Conservation (phyloP, 345 rosid species). For the Syzygium jambos region DNA sequence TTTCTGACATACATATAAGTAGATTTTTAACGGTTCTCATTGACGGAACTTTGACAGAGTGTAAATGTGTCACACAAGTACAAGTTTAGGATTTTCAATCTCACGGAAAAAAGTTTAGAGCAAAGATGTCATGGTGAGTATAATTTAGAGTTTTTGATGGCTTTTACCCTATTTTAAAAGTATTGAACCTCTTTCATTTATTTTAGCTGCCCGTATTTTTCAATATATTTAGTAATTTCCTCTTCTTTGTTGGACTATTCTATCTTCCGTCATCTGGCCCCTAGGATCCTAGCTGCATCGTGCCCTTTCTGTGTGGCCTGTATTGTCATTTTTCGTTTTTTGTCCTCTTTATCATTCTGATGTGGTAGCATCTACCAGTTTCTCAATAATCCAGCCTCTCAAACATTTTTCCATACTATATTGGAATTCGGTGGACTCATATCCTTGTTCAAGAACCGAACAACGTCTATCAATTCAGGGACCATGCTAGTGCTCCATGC, state of each 20-base stretch:
- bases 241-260: neutral
- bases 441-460: neutral
- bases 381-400: neutral
- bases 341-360: too few relatives aligned
- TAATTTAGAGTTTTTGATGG: too few relatives aligned
- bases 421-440: neutral
- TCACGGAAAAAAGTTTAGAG: too few relatives aligned
- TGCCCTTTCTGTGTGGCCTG: neutral
- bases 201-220: neutral
- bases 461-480: neutral
- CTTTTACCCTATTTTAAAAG: neutral
- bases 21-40: too few relatives aligned
- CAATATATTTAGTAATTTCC: neutral
- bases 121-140: too few relatives aligned
- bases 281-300: neutral
- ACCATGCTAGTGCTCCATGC: neutral
- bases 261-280: neutral
- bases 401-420: neutral
- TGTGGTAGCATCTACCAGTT: too few relatives aligned
- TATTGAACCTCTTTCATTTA: neutral
- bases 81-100: too few relatives aligned
- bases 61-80: too few relatives aligned
- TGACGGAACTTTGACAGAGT: too few relatives aligned
- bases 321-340: neutral
- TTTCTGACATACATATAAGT: too few relatives aligned